These are phyloP conservation scores for Pseudonitzschia delicatissima DNA, from an alignment of 108 stramenopile genomes.

Conservation along the genomic window DNA sequence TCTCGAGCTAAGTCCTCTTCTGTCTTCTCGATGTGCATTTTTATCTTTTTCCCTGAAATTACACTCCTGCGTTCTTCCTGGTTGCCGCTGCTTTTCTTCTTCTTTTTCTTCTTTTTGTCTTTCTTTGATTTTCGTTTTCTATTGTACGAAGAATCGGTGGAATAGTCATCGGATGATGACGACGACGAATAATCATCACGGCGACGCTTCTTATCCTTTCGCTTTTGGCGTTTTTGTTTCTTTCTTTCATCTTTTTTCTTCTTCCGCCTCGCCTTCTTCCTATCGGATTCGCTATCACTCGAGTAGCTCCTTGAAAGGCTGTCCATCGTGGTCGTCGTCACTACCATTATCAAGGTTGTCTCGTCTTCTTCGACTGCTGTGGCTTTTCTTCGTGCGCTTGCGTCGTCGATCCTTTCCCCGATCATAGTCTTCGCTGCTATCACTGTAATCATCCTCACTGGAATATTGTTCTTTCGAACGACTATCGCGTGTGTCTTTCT, in stretches of 20 bases:
- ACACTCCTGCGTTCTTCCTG: conserved; percentile 52
- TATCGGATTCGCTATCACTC: conserved; percentile 9
- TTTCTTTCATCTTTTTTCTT: conserved; percentile 17
- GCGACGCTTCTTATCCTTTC: conserved; percentile 4
- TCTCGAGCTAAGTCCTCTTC: conserved; percentile 79
- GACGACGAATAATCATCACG: conserved; percentile 10
- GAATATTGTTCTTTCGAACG: background rate
- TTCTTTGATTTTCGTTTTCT: conserved; percentile 18
- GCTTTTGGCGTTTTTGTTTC: conserved; percentile 12
- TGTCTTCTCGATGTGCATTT: conserved; percentile 80
- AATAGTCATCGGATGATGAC: conserved; percentile 6
- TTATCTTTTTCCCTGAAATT: conserved; percentile 79
- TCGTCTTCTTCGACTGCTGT: conserved; percentile 6
- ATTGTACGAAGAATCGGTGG: conserved; percentile 14
- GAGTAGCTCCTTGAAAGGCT: background rate
- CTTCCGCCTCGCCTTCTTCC: conserved; percentile 8
- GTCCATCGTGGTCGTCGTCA: conserved; percentile 6
- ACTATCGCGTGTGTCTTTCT: background rate
- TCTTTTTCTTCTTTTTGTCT: conserved; percentile 22
- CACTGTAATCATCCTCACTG: background rate
- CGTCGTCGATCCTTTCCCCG: background rate
- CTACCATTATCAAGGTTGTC: background rate
- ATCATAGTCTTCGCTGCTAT: background rate
- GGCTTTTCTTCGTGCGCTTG: background rate
- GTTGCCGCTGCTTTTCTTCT: conserved; percentile 25